Evolutionary conservation across 306 rosid species (phyloP).

Genomic region (Prosopis cineraria): DNA sequence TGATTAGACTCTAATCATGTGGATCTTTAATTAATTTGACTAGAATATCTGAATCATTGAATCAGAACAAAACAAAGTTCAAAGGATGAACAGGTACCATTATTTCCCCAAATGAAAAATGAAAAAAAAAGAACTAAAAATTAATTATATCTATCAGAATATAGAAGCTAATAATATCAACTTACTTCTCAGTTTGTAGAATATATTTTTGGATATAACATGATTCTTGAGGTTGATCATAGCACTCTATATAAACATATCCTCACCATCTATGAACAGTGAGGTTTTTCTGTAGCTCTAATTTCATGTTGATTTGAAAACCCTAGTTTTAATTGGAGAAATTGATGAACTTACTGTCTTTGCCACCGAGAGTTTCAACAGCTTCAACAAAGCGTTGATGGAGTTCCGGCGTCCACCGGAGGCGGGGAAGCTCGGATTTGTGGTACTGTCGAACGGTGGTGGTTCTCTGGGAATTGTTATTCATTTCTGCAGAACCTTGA

Average conservation of each 20-base stretch:
- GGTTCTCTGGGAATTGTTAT: slow-evolving; percentile 26
- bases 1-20: background rate
- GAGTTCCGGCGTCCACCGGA: slow-evolving; percentile 49
- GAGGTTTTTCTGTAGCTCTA: too few relatives aligned
- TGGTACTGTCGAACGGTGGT: slow-evolving; percentile 34
- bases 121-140: background rate
- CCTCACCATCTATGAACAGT: too few relatives aligned
- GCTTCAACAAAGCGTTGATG: slow-evolving; percentile 43
- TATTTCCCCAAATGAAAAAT: background rate
- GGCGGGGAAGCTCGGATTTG: slow-evolving; percentile 44
- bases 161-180: too few relatives aligned
- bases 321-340: slow-evolving; percentile 13
- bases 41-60: background rate
- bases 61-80: background rate
- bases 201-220: background rate
- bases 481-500: slow-evolving; percentile 20
- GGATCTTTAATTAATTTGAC: background rate
- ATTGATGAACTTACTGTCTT: slow-evolving; percentile 21
- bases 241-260: background rate
- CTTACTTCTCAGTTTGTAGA: background rate
- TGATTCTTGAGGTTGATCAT: background rate
- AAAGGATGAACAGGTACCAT: background rate
- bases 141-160: too few relatives aligned
- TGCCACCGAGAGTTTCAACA: slow-evolving; percentile 44
- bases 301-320: too few relatives aligned